Base-by-base conservation (phyloP, 345 rosid genomes). In the Litchi chinensis region DNA sequence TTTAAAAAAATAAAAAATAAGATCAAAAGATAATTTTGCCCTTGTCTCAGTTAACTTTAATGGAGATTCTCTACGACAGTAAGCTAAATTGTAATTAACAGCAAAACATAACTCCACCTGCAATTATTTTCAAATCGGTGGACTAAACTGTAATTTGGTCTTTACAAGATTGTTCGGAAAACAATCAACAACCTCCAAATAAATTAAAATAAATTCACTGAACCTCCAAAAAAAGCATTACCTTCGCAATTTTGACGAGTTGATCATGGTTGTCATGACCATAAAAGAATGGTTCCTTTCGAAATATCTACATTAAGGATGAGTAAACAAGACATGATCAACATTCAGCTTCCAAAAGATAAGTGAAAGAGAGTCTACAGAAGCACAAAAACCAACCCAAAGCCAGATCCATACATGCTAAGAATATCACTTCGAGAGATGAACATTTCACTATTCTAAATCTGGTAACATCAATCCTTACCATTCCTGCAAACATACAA, bases 401-500 rank as follows among this genome's bases (percentile, higher is more conserved):
- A 60, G 10, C 21, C 40, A 18, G 59, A 74, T 74, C 56, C 43
- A 44, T 16, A 44, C 19, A 10, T 60, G 13, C 10, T n/a, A 19
- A 24, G 16, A 24, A 75, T 16, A 13, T n/a, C 65, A 76, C 40
- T 76, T 41, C 6, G 52, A 76, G 9, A 13, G 9, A 66, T 41
- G 41, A 67, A 54, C 5, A 68, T 56, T 56, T 39, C 57, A 56
- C 22, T 13, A 15, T 52, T 67, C 12, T 9, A 57, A 22, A 65
- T 22, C 9, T 3, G 10, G 48, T 15, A 65, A 39, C 11, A 7
- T 22, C 19, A 81, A 73, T 70, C 77, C 95, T 86, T 72, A 96
- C 99, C 99, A 96, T 96, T 81, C 98, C 99, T 22, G 98, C 98
- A 88, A 96, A 93, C 99, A 94, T 96, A 82, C 99, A 96, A 39